phyloP scores from a whole-genome alignment of 2,329 filamentous ascomycete genomes.

The Talaromyces amestolkiae region DNA sequence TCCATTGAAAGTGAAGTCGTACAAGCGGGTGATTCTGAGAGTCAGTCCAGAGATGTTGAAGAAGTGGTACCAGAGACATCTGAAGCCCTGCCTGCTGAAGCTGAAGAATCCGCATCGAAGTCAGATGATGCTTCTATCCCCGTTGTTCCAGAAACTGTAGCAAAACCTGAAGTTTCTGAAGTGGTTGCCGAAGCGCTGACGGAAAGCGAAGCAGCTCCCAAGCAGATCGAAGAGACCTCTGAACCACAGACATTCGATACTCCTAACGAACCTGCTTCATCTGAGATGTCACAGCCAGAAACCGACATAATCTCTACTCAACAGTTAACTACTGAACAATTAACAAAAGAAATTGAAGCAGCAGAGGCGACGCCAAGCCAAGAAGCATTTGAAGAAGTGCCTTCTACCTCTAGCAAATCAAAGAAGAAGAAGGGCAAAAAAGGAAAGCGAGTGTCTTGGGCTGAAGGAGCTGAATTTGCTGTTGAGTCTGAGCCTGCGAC shows the following conservation, averaged over 20 bases:
- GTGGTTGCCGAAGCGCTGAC: neutral
- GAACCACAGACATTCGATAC: neutral
- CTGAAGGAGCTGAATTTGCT: constrained; percentile 18
- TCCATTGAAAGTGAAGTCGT: neutral
- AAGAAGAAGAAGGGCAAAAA: constrained; percentile 47
- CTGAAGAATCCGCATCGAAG: constrained; percentile 4
- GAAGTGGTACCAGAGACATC: neutral
- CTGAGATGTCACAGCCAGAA: neutral
- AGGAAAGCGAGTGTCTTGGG: constrained; percentile 28
- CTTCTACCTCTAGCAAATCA: constrained; percentile 28
- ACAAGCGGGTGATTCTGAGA: neutral
- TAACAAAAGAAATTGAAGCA: neutral
- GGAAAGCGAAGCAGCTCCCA: constrained; percentile 2
- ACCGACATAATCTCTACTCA: neutral
- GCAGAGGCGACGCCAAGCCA: neutral
- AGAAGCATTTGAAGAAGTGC: neutral
- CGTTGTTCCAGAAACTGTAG: neutral
- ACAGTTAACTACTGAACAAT: neutral
- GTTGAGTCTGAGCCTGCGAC: neutral
- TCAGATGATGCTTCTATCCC: constrained; percentile 11
- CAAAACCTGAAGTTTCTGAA: neutral
- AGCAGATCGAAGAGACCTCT: neutral
- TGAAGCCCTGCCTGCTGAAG: neutral
- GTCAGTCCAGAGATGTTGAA: neutral
- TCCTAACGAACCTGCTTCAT: neutral